Evolutionary conservation across 495 filamentous ascomycete species (phyloP).

Genomic region (Penicillium arizonense): DNA sequence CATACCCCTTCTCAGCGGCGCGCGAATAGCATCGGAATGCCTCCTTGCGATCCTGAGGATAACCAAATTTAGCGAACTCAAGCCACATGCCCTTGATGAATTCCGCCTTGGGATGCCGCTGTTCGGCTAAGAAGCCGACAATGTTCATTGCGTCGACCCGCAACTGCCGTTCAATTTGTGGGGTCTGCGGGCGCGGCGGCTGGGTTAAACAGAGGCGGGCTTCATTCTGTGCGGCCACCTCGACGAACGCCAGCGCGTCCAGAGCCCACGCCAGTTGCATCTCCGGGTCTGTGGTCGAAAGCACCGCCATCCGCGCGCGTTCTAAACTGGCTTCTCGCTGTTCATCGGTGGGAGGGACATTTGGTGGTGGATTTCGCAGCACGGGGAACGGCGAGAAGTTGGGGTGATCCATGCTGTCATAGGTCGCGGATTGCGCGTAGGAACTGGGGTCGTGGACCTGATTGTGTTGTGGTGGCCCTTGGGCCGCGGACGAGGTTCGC

Average conservation of each 20-base stretch:
- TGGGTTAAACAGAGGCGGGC: conserved; percentile 62
- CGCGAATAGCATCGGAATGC: conserved; percentile 82
- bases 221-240: conserved; percentile 72
- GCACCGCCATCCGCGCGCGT: conserved; percentile 73
- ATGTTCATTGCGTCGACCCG: conserved; percentile 88
- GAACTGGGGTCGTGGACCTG: conserved; percentile 31
- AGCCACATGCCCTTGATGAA: conserved; percentile 97
- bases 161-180: conserved; percentile 82
- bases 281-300: conserved; percentile 92
- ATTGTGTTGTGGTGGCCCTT: conserved; percentile 31
- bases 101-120: conserved; percentile 89
- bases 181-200: conserved; percentile 69
- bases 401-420: conserved; percentile 59
- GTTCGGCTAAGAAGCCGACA: conserved; percentile 81
- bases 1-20: conserved; percentile 87
- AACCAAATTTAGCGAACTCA: conserved; percentile 95
- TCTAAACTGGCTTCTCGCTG: conserved; percentile 87
- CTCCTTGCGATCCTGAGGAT: conserved; percentile 86
- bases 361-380: conserved; percentile 73
- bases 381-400: conserved; percentile 92
- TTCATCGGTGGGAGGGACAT: conserved; percentile 92
- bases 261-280: conserved; percentile 97
- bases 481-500: conserved; percentile 38
- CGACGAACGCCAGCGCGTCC: conserved; percentile 85
- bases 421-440: conserved; percentile 44